Evolutionary conservation across 441 rosid genomes (phyloP).

Genomic region (Syzygium syzygioides): DNA sequence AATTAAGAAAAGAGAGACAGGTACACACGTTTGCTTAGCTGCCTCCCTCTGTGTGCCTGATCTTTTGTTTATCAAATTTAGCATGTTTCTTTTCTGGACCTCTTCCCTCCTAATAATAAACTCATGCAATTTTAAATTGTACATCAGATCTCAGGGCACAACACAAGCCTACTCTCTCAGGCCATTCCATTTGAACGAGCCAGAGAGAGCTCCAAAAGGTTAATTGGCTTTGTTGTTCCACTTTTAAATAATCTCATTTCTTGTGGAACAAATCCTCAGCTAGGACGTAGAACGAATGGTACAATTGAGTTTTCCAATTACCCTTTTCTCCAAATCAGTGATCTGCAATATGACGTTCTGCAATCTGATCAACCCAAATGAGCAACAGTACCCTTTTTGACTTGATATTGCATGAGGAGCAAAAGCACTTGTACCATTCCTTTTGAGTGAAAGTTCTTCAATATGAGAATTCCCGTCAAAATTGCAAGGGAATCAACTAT

Average conservation of each 20-base stretch:
- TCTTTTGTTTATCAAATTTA: not conserved
- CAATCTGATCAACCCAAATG: not conserved
- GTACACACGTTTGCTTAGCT: constrained; percentile 4
- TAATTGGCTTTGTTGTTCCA: not conserved
- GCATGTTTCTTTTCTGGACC: not conserved
- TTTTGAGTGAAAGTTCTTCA: not conserved
- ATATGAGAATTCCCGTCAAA: not conserved
- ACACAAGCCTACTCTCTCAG: not conserved
- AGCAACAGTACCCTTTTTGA: not conserved
- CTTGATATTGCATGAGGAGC: not conserved
- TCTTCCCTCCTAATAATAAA: not conserved
- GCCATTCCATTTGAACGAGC: not conserved
- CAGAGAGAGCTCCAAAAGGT: not conserved
- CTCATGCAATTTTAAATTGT: not conserved
- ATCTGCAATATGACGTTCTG: not conserved
- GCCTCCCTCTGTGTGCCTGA: not conserved
- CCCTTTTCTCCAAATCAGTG: not conserved
- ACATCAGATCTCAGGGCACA: not conserved
- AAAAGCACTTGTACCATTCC: not conserved
- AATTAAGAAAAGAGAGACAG: constrained; percentile 15
- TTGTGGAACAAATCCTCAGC: not conserved
- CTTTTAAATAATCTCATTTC: not conserved
- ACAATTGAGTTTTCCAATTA: not conserved
- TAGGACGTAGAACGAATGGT: not conserved
- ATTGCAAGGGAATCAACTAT: not conserved